A percentile compares a stretch with the other conserved stretches of the same genome.
phyloP scores from a whole-genome alignment of 768 basidiomycete species.

The Lentinula aciculospora region DNA sequence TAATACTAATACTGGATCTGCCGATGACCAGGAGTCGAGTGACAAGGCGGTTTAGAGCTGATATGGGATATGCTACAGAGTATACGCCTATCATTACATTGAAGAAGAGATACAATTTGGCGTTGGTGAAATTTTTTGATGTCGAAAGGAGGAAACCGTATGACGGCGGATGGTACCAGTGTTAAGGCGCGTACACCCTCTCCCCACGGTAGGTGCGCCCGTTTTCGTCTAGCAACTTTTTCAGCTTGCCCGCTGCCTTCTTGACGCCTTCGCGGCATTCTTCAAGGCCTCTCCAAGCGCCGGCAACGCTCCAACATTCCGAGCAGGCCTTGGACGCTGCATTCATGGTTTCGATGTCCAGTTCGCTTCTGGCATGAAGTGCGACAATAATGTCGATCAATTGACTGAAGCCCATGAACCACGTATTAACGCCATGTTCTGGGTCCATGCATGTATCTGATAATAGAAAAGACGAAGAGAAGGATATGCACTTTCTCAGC shows the following conservation, averaged over 20 bases:
- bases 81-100: background rate
- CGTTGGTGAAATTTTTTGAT: background rate
- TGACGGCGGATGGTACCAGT: background rate
- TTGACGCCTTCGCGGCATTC: slow-evolving; percentile 59
- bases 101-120: background rate
- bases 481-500: slow-evolving; percentile 58
- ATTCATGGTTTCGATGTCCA: slow-evolving; percentile 74
- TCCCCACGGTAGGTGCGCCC: slow-evolving; percentile 36
- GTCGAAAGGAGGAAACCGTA: background rate
- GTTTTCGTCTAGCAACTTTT: slow-evolving; percentile 50
- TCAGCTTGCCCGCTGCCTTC: slow-evolving; percentile 56
- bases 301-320: slow-evolving; percentile 75
- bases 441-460: slow-evolving; percentile 67
- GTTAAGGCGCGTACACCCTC: slow-evolving; percentile 25
- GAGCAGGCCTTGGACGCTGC: slow-evolving; percentile 67
- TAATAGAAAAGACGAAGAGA: slow-evolving; percentile 75
- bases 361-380: slow-evolving; percentile 60
- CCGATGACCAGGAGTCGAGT: background rate
- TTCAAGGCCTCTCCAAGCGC: slow-evolving; percentile 63
- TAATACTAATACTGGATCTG: too few species aligned
- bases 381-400: slow-evolving; percentile 70
- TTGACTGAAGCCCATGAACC: slow-evolving; percentile 62
- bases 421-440: slow-evolving; percentile 49
- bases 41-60: background rate
- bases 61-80: background rate